Percentiles rank a stretch among this genome's conserved stretches.
Evolutionary conservation across 2,329 filamentous ascomycete species (phyloP).

Genomic region (Camillea tinctor): DNA sequence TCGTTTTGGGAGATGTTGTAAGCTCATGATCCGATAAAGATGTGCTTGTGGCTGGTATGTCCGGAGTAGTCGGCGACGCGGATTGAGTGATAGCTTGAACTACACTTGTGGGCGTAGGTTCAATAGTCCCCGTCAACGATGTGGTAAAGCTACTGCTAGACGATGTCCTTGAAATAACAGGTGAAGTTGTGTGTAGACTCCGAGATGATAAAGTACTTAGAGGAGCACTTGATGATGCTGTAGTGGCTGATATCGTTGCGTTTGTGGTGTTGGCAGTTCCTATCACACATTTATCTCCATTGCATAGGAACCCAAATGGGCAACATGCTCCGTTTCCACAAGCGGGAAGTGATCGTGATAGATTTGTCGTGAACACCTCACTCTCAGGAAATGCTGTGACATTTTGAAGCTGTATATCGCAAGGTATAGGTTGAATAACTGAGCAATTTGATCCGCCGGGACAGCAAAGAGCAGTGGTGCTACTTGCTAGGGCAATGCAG

Average conservation of each 20-base stretch:
- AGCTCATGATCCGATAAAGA: background rate
- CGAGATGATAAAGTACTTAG: background rate
- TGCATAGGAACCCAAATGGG: slow-evolving; percentile 18
- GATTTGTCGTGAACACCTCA: slow-evolving; percentile 11
- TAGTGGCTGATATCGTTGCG: background rate
- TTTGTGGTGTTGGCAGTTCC: background rate
- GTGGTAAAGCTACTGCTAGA: background rate
- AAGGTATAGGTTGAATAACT: slow-evolving; percentile 13
- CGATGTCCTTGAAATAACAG: background rate
- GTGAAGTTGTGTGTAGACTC: background rate
- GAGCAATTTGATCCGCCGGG: slow-evolving; percentile 7
- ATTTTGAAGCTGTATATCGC: slow-evolving; percentile 14
- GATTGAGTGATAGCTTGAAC: background rate
- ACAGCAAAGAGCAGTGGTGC: slow-evolving; percentile 22
- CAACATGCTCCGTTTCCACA: slow-evolving; percentile 19
- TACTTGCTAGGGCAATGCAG: slow-evolving; percentile 10
- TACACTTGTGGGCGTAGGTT: background rate
- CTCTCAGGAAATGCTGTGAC: slow-evolving; percentile 8
- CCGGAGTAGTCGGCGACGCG: background rate
- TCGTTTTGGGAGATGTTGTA: background rate
- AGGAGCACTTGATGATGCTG: background rate
- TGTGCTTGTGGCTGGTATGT: background rate
- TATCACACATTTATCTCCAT: slow-evolving; percentile 1
- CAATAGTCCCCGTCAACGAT: background rate
- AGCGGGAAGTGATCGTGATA: slow-evolving; percentile 2